Conservation (phyloP, 1,284 basidiomycete species). For the Ceratorhiza oryzae-sativae region DNA sequence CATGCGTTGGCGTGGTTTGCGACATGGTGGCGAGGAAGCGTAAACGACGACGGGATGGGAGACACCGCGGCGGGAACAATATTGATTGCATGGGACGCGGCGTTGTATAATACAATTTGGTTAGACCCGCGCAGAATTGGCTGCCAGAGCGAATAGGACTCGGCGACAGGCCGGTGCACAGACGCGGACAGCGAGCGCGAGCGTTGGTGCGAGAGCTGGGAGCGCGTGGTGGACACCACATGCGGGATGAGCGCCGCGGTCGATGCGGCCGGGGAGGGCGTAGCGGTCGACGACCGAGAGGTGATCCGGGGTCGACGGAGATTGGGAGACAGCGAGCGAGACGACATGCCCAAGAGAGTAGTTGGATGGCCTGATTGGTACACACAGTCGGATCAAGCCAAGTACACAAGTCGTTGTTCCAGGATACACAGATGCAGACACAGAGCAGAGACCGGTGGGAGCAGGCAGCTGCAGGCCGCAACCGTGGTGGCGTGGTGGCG, state of each 20-base stretch:
- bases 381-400: neutral
- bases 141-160: conserved; percentile 42
- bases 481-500: neutral
- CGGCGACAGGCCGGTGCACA: neutral
- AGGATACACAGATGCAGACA: neutral
- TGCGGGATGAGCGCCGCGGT: conserved; percentile 26
- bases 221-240: neutral
- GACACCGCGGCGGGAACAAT: conserved; percentile 57
- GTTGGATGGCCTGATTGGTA: neutral
- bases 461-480: neutral
- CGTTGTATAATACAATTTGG: conserved; percentile 88
- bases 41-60: conserved; percentile 40
- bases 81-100: conserved; percentile 81
- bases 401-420: neutral
- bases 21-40: conserved; percentile 9
- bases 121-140: conserved; percentile 63
- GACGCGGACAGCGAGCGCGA: conserved; percentile 9
- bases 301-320: conserved; percentile 19
- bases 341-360: conserved; percentile 8
- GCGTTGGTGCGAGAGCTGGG: neutral
- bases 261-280: neutral
- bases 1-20: conserved; percentile 51
- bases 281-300: neutral
- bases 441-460: neutral
- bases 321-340: conserved; percentile 3